Evolutionary conservation across 1,284 basidiomycete genomes (phyloP).

Genomic region (Garcileccinum viscosum): DNA sequence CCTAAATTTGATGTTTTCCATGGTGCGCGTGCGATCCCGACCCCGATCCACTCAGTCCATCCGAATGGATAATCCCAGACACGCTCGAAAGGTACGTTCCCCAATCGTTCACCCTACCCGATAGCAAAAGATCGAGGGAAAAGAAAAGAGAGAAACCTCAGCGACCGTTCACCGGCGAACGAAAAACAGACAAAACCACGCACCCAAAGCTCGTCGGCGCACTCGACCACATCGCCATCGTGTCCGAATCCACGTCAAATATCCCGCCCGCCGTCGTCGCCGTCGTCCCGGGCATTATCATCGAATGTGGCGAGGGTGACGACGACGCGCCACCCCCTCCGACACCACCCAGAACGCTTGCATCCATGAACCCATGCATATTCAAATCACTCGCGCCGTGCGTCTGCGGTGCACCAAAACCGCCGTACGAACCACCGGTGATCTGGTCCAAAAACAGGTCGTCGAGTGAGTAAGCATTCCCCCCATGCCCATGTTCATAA

Average conservation of each 20-base stretch:
- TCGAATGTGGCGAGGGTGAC: not conserved
- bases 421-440: slow-evolving; percentile 14
- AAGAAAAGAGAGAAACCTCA: not conserved
- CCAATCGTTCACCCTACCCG: slow-evolving; percentile 41
- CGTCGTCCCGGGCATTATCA: not conserved
- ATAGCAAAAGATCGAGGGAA: not conserved
- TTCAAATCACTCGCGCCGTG: not conserved
- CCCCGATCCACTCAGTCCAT: slow-evolving; percentile 14
- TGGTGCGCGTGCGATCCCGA: slow-evolving; percentile 1
- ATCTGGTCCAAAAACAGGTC: slow-evolving; percentile 34
- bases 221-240: slow-evolving; percentile 65
- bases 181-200: slow-evolving; percentile 31
- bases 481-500: slow-evolving; percentile 9
- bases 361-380: not conserved
- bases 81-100: slow-evolving; percentile 43
- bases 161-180: not conserved
- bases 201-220: slow-evolving; percentile 63
- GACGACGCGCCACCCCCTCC: slow-evolving; percentile 12
- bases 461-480: slow-evolving; percentile 28
- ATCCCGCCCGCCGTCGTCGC: slow-evolving; percentile 11
- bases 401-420: slow-evolving; percentile 14
- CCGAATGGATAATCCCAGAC: slow-evolving; percentile 26
- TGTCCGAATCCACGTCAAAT: slow-evolving; percentile 47
- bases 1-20: not conserved
- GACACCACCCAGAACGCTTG: not conserved